Percentiles rank a stretch among this genome's conserved stretches.
phyloP scores from a whole-genome alignment of 2,329 filamentous ascomycete species.

The Xylariaceae sp. region DNA sequence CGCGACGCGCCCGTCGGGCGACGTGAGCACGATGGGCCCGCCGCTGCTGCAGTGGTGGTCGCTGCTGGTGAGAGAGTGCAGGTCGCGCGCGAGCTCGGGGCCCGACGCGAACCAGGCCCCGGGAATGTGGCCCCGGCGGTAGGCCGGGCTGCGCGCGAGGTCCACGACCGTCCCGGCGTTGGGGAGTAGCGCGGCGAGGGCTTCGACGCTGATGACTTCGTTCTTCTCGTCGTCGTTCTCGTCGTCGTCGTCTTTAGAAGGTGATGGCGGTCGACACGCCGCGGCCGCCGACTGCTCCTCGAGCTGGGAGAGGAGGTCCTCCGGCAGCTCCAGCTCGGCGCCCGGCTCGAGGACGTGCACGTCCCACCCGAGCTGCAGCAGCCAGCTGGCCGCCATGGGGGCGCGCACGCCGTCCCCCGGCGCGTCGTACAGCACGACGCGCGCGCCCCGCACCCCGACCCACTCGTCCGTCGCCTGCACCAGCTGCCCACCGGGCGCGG shows the following conservation, averaged over 20 bases:
- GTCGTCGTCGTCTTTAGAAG: background rate
- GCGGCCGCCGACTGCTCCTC: too few relatives aligned
- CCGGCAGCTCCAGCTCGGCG: background rate
- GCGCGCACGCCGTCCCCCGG: conserved; percentile 1
- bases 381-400: background rate
- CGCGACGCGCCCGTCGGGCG: background rate
- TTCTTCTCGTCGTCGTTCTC: background rate
- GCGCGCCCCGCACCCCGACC: background rate
- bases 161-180: conserved; percentile 1
- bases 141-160: conserved; percentile 1
- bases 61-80: background rate
- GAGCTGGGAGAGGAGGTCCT: background rate
- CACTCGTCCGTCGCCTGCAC: conserved; percentile 1
- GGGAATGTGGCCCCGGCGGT: conserved; percentile 1
- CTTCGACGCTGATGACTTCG: background rate
- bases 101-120: conserved; percentile 1
- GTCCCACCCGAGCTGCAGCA: background rate
- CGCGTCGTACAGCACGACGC: background rate
- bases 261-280: background rate
- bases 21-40: conserved; percentile 1
- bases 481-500: conserved; percentile 1
- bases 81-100: conserved; percentile 1
- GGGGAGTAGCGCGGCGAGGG: background rate
- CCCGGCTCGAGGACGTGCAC: background rate
- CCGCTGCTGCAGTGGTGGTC: too few relatives aligned